These are phyloP conservation scores for Phytophthora cryptogea DNA, from an alignment of 352 stramenopile species.

Conservation along the genomic window DNA sequence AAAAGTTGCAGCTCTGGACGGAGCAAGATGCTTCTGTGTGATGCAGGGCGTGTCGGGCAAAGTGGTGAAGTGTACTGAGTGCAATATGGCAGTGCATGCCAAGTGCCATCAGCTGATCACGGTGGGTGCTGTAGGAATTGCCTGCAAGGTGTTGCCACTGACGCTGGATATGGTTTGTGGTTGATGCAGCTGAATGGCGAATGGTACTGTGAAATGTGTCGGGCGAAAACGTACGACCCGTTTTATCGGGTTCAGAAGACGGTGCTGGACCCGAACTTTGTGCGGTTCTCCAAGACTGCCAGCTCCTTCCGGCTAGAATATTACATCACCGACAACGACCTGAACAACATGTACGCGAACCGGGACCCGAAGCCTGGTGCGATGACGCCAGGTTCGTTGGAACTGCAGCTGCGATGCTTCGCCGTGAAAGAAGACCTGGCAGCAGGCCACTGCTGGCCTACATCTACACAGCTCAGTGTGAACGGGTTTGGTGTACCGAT, in stretches of 20 bases:
- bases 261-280: constrained; percentile 54
- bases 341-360: constrained; percentile 72
- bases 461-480: constrained; percentile 64
- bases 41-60: constrained; percentile 38
- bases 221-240: constrained; percentile 69
- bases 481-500: constrained; percentile 77
- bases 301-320: constrained; percentile 67
- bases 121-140: constrained; percentile 25
- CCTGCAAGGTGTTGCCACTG: background rate
- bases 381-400: constrained; percentile 64
- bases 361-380: constrained; percentile 50
- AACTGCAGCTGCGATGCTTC: constrained; percentile 84
- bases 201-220: constrained; percentile 80
- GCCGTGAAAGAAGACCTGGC: constrained; percentile 70
- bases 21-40: constrained; percentile 69
- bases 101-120: constrained; percentile 79
- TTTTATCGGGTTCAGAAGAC: constrained; percentile 71
- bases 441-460: constrained; percentile 74
- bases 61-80: constrained; percentile 56
- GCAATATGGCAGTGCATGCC: constrained; percentile 63
- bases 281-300: constrained; percentile 62
- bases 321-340: constrained; percentile 68
- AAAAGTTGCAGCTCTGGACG: constrained; percentile 35
- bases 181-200: constrained; percentile 40
- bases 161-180: constrained; percentile 13